These are phyloP conservation scores for Aegilops tauschii DNA, from an alignment of 176 grass and related monocot species.

Conservation along the genomic window DNA sequence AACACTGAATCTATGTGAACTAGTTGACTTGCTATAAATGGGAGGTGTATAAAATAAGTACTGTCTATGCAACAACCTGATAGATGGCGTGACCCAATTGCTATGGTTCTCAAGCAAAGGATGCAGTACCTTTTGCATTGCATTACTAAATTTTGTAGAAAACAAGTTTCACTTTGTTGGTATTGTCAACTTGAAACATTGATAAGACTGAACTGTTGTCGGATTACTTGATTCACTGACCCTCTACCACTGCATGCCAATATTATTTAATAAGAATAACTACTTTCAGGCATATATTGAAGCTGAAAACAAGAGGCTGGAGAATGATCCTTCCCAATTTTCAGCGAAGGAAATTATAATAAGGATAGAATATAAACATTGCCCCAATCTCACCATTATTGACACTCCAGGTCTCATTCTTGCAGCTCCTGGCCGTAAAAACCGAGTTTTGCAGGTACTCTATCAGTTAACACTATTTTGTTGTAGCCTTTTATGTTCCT, in stretches of 20 bases:
- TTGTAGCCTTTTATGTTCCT: slow-evolving; percentile 14
- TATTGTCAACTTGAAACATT: not conserved
- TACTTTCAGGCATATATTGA: slow-evolving; percentile 85
- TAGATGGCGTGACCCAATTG: not conserved
- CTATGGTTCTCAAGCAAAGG: not conserved
- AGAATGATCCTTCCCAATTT: slow-evolving; percentile 91
- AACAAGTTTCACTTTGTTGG: not conserved
- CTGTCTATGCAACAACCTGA: not conserved
- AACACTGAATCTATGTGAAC: not conserved
- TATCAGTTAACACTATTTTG: not conserved
- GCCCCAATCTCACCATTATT: slow-evolving; percentile 90
- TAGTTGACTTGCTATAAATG: slow-evolving; percentile 6
- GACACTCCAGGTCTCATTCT: slow-evolving; percentile 88
- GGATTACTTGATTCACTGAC: not conserved
- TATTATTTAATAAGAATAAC: not conserved
- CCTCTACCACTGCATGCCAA: not conserved
- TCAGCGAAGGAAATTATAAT: slow-evolving; percentile 89
- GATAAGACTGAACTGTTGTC: not conserved
- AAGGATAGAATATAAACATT: slow-evolving; percentile 88
- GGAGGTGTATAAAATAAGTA: not conserved
- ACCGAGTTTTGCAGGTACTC: slow-evolving; percentile 74
- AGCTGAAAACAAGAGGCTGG: slow-evolving; percentile 87
- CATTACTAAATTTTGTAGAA: not conserved
- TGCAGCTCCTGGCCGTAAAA: slow-evolving; percentile 86
- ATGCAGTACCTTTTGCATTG: not conserved